A percentile compares a stretch with the other conserved stretches of the same genome.
These are phyloP conservation scores for Bryoglossum gracile DNA, from an alignment of 495 filamentous ascomycete species.

Conservation along the genomic window DNA sequence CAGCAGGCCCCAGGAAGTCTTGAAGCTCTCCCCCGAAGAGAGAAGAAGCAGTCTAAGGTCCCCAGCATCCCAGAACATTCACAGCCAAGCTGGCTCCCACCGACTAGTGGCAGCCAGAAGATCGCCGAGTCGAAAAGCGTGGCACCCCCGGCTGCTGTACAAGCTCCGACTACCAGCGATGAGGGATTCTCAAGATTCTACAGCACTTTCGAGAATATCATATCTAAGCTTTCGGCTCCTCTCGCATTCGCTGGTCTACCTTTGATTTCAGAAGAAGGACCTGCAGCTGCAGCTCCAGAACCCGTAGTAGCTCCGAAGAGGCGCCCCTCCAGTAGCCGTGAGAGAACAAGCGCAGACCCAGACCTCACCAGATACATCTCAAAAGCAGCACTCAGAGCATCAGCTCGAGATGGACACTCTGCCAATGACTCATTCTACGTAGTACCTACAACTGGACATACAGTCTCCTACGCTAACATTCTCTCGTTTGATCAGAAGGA, in stretches of 20 bases:
- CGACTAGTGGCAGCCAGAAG: slow-evolving; percentile 23
- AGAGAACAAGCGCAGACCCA: slow-evolving; percentile 50
- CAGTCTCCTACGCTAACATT: slow-evolving; percentile 82
- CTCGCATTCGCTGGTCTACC: slow-evolving; percentile 90
- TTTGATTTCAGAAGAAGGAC: slow-evolving; percentile 48
- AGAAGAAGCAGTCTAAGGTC: slow-evolving; percentile 31
- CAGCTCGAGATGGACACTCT: slow-evolving; percentile 33
- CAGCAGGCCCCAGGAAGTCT: slow-evolving; percentile 71
- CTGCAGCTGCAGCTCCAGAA: slow-evolving; percentile 19
- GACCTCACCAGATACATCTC: slow-evolving; percentile 75
- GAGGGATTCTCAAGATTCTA: slow-evolving; percentile 87
- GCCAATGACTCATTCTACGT: slow-evolving; percentile 87
- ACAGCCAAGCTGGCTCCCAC: slow-evolving; percentile 39
- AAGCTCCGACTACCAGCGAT: slow-evolving; percentile 39
- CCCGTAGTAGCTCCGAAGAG: slow-evolving; percentile 21
- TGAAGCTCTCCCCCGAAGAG: slow-evolving; percentile 47
- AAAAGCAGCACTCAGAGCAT: slow-evolving; percentile 66
- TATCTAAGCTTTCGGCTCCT: slow-evolving; percentile 77
- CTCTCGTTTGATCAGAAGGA: slow-evolving; percentile 65
- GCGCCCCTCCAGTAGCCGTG: slow-evolving; percentile 31
- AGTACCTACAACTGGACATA: slow-evolving; percentile 83
- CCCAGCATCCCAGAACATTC: slow-evolving; percentile 31
- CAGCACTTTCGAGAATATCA: slow-evolving; percentile 73
- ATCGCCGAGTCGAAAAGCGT: slow-evolving; percentile 19
- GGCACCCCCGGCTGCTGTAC: slow-evolving; percentile 22